Conservation (phyloP, 2,329 filamentous ascomycete genomes). For the Mollisia scopiformis region DNA sequence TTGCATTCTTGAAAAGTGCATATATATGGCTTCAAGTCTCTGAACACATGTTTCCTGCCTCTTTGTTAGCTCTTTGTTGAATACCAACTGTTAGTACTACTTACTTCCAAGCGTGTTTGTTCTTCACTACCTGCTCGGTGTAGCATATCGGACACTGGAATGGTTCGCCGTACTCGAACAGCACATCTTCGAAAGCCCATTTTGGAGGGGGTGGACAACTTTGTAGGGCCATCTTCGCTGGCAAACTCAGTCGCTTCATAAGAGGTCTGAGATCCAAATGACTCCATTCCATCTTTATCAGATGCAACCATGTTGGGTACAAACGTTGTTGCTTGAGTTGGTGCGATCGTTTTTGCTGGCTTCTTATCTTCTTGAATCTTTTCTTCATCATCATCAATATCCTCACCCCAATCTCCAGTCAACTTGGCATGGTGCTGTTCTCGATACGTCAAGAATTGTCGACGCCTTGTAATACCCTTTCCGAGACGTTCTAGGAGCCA, state of each 20-base stretch:
- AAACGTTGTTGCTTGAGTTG: conserved; percentile 31
- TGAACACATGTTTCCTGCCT: conserved; percentile 37
- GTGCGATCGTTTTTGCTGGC: conserved; percentile 18
- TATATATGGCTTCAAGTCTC: conserved; percentile 39
- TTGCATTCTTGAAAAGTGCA: conserved; percentile 40
- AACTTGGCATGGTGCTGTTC: conserved; percentile 33
- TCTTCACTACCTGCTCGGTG: conserved; percentile 25
- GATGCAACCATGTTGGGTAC: conserved; percentile 8
- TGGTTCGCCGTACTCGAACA: conserved; percentile 27
- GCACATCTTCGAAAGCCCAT: conserved; percentile 26
- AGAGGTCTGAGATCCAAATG: conserved; percentile 29
- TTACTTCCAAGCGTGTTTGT: conserved; percentile 28
- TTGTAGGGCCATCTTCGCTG: conserved; percentile 6
- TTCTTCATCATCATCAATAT: too few species aligned
- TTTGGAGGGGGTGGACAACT: background rate
- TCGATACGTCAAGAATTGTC: conserved; percentile 37
- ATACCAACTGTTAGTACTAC: background rate
- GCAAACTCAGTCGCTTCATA: conserved; percentile 27
- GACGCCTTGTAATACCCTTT: conserved; percentile 34
- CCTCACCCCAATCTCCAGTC: conserved; percentile 21
- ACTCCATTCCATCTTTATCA: conserved; percentile 16
- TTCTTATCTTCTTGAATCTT: background rate
- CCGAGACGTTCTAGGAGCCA: conserved; percentile 34
- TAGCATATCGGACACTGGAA: conserved; percentile 31
- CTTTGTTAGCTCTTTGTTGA: background rate